A percentile compares a stretch with the other conserved stretches of the same genome.
Evolutionary conservation across 2,329 filamentous ascomycete species (phyloP).

Genomic region (Onygena corvina): DNA sequence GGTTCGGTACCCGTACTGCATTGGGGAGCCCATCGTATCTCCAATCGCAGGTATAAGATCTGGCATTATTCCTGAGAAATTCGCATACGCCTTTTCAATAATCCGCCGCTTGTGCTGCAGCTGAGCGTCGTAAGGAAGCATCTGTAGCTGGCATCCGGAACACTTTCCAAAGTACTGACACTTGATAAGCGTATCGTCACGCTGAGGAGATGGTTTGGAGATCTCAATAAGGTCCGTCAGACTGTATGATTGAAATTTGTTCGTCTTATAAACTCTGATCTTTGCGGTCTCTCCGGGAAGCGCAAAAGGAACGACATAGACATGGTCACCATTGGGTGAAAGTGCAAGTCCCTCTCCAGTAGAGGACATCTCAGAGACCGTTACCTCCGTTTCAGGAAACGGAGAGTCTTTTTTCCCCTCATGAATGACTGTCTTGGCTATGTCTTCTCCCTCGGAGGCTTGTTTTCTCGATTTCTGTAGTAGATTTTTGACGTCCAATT

Average conservation of each 20-base stretch:
- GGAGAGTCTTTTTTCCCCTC: slow-evolving; percentile 44
- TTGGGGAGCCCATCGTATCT: slow-evolving; percentile 78
- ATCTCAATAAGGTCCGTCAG: slow-evolving; percentile 74
- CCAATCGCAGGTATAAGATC: slow-evolving; percentile 62
- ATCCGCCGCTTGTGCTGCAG: slow-evolving; percentile 72
- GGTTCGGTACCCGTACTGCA: slow-evolving; percentile 88
- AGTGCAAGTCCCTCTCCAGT: slow-evolving; percentile 82
- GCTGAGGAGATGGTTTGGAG: slow-evolving; percentile 56
- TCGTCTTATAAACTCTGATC: slow-evolving; percentile 67
- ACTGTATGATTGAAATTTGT: slow-evolving; percentile 53
- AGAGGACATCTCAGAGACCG: slow-evolving; percentile 72
- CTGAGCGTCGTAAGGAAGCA: slow-evolving; percentile 81
- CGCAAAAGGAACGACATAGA: slow-evolving; percentile 82
- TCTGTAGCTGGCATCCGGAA: slow-evolving; percentile 93
- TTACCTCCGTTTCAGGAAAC: slow-evolving; percentile 66
- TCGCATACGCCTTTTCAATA: slow-evolving; percentile 79
- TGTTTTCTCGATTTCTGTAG: slow-evolving; percentile 22
- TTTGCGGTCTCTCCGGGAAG: slow-evolving; percentile 71
- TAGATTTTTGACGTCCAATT: slow-evolving; percentile 45
- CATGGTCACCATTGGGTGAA: slow-evolving; percentile 49
- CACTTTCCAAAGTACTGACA: slow-evolving; percentile 83
- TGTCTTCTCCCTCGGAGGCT: slow-evolving; percentile 20
- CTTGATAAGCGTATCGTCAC: slow-evolving; percentile 62
- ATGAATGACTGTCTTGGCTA: slow-evolving; percentile 16
- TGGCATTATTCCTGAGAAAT: slow-evolving; percentile 74